Percentiles rank a stretch among this genome's conserved stretches.
phyloP scores from a whole-genome alignment of 2,329 filamentous ascomycete genomes.

The Thielaviopsis populi region DNA sequence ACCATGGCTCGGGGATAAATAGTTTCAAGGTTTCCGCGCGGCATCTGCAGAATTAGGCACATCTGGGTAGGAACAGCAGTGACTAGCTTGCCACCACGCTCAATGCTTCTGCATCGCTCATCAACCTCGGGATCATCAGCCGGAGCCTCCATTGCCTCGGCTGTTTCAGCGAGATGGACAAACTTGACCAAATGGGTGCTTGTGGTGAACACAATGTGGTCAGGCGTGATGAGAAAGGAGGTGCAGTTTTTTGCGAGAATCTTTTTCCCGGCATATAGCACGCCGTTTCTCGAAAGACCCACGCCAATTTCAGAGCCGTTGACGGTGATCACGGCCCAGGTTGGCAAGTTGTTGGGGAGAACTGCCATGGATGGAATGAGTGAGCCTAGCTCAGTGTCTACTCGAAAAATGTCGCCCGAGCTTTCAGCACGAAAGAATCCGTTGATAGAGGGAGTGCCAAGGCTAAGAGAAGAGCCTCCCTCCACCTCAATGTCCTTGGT shows the following conservation, averaged over 20 bases:
- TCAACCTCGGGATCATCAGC: slow-evolving; percentile 80
- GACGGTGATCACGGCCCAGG: slow-evolving; percentile 33
- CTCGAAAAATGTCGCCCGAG: slow-evolving; percentile 10
- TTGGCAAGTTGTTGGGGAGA: slow-evolving; percentile 26
- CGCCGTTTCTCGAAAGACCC: slow-evolving; percentile 60
- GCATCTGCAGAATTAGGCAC: slow-evolving; percentile 82
- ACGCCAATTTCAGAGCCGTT: slow-evolving; percentile 32
- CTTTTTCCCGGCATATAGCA: slow-evolving; percentile 61
- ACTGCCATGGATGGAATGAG: background rate
- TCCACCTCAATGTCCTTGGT: background rate
- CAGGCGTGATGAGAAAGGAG: slow-evolving; percentile 67
- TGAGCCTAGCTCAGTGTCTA: slow-evolving; percentile 2
- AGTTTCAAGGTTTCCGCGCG: slow-evolving; percentile 86
- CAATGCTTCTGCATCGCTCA: slow-evolving; percentile 81
- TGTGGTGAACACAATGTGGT: slow-evolving; percentile 83
- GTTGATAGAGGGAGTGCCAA: slow-evolving; percentile 5
- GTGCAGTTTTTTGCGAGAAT: slow-evolving; percentile 76
- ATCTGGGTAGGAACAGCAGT: slow-evolving; percentile 82
- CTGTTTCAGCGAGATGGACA: slow-evolving; percentile 56
- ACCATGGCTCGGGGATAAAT: slow-evolving; percentile 89
- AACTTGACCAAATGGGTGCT: slow-evolving; percentile 89
- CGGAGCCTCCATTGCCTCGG: slow-evolving; percentile 61
- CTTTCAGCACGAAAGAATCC: slow-evolving; percentile 9
- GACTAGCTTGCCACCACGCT: slow-evolving; percentile 73
- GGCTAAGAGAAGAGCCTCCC: background rate